Evolutionary conservation across 495 filamentous ascomycete genomes (phyloP).

Genomic region (Hapsidospora chrysogenum): DNA sequence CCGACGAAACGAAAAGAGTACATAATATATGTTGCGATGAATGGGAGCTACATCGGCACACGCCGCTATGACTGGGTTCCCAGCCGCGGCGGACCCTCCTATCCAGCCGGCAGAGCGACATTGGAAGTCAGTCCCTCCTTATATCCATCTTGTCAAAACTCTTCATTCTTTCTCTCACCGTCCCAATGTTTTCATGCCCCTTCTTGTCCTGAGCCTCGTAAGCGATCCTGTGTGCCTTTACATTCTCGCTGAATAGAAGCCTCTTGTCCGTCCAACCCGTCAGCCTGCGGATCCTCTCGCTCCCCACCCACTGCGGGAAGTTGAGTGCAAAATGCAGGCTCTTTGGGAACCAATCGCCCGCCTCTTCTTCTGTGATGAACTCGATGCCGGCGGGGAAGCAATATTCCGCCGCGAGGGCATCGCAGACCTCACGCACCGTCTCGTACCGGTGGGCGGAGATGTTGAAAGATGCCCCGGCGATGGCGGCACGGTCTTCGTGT

Average conservation of each 20-base stretch:
- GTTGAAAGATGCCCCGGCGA: conserved; percentile 22
- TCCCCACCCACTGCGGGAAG: conserved; percentile 22
- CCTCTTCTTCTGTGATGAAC: conserved; percentile 7
- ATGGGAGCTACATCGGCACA: too few relatives aligned
- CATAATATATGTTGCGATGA: too few relatives aligned
- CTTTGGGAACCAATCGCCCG: not conserved
- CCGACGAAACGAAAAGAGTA: too few relatives aligned
- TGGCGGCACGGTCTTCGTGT: conserved; percentile 7
- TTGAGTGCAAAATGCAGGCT: conserved; percentile 10
- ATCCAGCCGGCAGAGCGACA: too few relatives aligned
- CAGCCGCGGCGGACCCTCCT: too few relatives aligned
- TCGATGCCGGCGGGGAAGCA: conserved; percentile 9
- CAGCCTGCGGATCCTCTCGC: conserved; percentile 19
- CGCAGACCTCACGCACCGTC: conserved; percentile 16
- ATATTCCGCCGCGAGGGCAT: conserved; percentile 19
- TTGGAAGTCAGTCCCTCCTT: too few relatives aligned
- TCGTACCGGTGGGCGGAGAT: conserved; percentile 21
- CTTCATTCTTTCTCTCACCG: too few relatives aligned
- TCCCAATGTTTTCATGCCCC: conserved; percentile 8
- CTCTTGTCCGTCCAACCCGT: conserved; percentile 23
- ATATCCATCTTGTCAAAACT: too few relatives aligned
- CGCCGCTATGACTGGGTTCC: too few relatives aligned
- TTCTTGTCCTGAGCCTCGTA: conserved; percentile 18
- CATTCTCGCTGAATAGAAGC: conserved; percentile 15
- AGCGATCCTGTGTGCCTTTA: conserved; percentile 18